A percentile compares a stretch with the other conserved stretches of the same genome.
Evolutionary conservation across 176 grass and related monocot species (phyloP).

Genomic region (Oryza australiensis): DNA sequence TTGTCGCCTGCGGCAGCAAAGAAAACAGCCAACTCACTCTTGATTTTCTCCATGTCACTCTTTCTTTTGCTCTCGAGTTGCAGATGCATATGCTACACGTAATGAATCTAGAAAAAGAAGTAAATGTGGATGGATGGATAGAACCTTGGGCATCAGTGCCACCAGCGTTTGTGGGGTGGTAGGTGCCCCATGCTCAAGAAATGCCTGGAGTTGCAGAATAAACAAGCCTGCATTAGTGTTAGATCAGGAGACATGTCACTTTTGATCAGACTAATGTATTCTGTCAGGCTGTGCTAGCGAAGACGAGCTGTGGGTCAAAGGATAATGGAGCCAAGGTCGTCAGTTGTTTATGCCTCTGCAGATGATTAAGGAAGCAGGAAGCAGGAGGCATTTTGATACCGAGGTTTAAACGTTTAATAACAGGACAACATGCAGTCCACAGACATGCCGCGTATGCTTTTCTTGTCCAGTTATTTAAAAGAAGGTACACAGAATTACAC

Average conservation of each 20-base stretch:
- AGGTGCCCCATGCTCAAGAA: conserved; percentile 80
- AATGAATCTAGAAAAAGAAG: not conserved
- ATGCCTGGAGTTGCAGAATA: conserved; percentile 62
- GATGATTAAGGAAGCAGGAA: conserved; percentile 26
- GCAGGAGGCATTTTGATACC: conserved; percentile 23
- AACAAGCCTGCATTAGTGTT: conserved; percentile 9
- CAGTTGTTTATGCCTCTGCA: conserved; percentile 15
- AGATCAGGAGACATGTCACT: conserved; percentile 21
- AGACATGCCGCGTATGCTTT: conserved; percentile 18
- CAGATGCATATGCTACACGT: not conserved
- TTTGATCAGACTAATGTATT: conserved; percentile 29
- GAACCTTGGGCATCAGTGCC: conserved; percentile 73
- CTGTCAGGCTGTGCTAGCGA: conserved; percentile 19
- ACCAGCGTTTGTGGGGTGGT: conserved; percentile 62
- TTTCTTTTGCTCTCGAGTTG: not conserved
- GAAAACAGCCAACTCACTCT: not conserved
- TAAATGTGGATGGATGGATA: not conserved
- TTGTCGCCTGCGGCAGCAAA: conserved; percentile 48
- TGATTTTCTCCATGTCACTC: not conserved
- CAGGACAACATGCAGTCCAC: conserved; percentile 12
- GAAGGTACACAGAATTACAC: not conserved
- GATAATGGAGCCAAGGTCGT: conserved; percentile 24
- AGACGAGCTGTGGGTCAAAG: conserved; percentile 34
- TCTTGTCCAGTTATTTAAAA: not conserved
- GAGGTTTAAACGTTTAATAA: conserved; percentile 15